These are phyloP conservation scores for Phaeophleospora eucalypticola DNA, from an alignment of 2,329 filamentous ascomycete species.

Conservation along the genomic window DNA sequence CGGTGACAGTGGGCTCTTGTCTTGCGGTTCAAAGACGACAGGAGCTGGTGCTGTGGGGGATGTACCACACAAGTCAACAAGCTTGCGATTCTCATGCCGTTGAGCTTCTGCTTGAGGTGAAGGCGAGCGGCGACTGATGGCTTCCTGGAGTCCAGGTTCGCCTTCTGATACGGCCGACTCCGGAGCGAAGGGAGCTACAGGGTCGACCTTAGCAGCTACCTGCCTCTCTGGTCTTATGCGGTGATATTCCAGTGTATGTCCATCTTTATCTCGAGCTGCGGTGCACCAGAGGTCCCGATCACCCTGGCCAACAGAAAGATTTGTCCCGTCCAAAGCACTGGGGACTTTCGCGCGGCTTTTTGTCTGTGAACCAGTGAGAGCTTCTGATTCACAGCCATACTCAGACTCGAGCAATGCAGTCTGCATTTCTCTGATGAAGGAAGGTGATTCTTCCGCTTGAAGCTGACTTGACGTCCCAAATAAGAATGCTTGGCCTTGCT, in stretches of 20 bases:
- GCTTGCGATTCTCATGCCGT: background rate
- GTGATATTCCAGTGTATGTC: slow-evolving; percentile 32
- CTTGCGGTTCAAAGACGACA: too few relatives aligned
- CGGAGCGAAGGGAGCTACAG: background rate
- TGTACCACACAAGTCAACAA: slow-evolving; percentile 11
- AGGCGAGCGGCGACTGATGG: too few relatives aligned
- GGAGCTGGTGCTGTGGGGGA: slow-evolving; percentile 7
- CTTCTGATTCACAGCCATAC: slow-evolving; percentile 27
- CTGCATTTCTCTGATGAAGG: slow-evolving; percentile 59
- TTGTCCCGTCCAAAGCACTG: slow-evolving; percentile 28
- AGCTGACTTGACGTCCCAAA: slow-evolving; percentile 87
- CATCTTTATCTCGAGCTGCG: slow-evolving; percentile 62
- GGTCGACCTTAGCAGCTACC: background rate
- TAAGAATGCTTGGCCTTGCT: slow-evolving; percentile 68
- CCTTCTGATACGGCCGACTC: too few relatives aligned
- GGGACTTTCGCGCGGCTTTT: slow-evolving; percentile 25
- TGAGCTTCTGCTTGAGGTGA: background rate
- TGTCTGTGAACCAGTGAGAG: slow-evolving; percentile 18
- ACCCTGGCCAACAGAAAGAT: slow-evolving; percentile 28
- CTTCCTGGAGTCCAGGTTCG: too few relatives aligned
- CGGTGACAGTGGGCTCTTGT: too few relatives aligned
- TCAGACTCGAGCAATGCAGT: slow-evolving; percentile 58
- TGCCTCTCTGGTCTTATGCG: too few relatives aligned
- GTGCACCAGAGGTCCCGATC: slow-evolving; percentile 62
- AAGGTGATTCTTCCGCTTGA: slow-evolving; percentile 66